Percentiles rank a stretch among this genome's conserved stretches.
Conservation (phyloP, 2,329 filamentous ascomycete genomes). For the Nemania sp. region DNA sequence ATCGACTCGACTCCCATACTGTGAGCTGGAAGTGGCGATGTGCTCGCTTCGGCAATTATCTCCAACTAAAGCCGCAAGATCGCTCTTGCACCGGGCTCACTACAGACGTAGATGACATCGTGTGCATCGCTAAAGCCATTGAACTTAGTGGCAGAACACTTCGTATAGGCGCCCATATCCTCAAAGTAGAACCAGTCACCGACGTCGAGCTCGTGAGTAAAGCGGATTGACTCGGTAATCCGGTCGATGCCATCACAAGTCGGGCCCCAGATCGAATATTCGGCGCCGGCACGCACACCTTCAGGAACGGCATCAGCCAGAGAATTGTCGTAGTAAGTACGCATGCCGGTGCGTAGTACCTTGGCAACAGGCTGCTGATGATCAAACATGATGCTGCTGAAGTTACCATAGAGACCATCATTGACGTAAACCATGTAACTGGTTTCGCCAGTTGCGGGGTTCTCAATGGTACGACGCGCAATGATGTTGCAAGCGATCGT, state of each 20-base stretch:
- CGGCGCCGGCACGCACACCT: conserved; percentile 64
- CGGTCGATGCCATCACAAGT: conserved; percentile 98
- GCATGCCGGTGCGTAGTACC: conserved; percentile 74
- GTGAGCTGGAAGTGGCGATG: conserved; percentile 7
- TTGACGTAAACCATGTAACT: conserved; percentile 99
- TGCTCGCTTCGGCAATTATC: background rate
- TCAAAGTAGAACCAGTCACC: conserved; percentile 99
- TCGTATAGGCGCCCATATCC: conserved; percentile 98
- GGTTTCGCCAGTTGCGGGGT: conserved; percentile 72
- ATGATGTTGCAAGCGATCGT: conserved; percentile 97
- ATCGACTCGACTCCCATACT: conserved; percentile 11
- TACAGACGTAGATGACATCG: conserved; percentile 93
- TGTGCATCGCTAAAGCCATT: conserved; percentile 96
- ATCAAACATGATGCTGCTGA: conserved; percentile 99
- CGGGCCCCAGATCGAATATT: conserved; percentile 98
- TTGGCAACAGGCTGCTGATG: conserved; percentile 92
- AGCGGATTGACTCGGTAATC: conserved; percentile 84
- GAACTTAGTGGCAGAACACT: conserved; percentile 97
- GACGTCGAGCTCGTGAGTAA: conserved; percentile 83
- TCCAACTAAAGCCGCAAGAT: conserved; percentile 63
- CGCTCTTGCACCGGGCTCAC: conserved; percentile 86
- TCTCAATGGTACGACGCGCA: conserved; percentile 87
- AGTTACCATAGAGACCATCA: conserved; percentile 97
- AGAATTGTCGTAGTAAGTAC: conserved; percentile 69
- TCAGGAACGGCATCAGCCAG: conserved; percentile 60